Evolutionary conservation across 2,329 filamentous ascomycete genomes (phyloP).

Genomic region (Xylariales sp.): DNA sequence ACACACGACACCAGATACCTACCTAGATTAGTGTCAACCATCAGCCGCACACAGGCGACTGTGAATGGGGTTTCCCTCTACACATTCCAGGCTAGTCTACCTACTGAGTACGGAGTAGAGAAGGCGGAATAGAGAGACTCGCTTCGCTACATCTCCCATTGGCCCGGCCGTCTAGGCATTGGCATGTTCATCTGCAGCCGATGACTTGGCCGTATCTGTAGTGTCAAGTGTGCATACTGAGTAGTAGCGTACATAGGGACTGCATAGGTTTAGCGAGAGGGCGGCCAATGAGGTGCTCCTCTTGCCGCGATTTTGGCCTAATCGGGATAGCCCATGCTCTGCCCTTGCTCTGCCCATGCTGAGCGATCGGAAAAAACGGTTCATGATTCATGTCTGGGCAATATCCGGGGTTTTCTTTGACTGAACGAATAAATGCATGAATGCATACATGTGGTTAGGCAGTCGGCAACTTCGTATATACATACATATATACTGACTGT

Average conservation of each 20-base stretch:
- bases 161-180: constrained; percentile 15
- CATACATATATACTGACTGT: too few relatives aligned
- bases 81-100: background rate
- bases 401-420: background rate
- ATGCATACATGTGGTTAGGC: background rate
- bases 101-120: background rate
- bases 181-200: constrained; percentile 9
- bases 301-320: constrained; percentile 21
- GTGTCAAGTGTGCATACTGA: background rate
- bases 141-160: constrained; percentile 30
- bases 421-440: too few relatives aligned
- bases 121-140: constrained; percentile 3
- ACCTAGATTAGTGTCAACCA: background rate
- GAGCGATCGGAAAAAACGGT: background rate
- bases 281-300: constrained; percentile 21
- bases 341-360: too few relatives aligned
- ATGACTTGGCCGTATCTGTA: background rate
- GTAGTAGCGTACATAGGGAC: constrained; percentile 19
- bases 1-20: background rate
- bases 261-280: constrained; percentile 30
- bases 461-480: too few relatives aligned
- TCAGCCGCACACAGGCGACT: constrained; percentile 5
- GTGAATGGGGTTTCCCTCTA: background rate
- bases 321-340: constrained; percentile 25
- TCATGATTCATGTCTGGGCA: constrained; percentile 14